Conservation (phyloP, 1,284 basidiomycete genomes). For the Gastroboletus turbinatus region DNA sequence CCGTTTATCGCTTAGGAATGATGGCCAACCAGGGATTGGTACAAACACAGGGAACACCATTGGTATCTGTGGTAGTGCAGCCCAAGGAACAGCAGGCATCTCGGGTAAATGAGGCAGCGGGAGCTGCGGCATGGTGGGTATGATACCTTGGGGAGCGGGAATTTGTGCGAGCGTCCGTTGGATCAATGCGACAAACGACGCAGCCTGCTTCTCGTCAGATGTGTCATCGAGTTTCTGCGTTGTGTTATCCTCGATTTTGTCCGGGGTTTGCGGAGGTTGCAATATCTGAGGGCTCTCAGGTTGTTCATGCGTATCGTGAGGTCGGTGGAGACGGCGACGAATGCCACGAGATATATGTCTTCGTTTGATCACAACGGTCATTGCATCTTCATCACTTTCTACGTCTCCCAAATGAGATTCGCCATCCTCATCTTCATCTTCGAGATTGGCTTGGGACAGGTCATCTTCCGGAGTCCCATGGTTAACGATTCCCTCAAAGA, state of each 20-base stretch:
- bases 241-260: conserved; percentile 26
- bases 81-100: conserved; percentile 65
- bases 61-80: conserved; percentile 66
- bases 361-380: conserved; percentile 32
- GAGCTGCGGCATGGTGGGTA: conserved; percentile 57
- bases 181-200: conserved; percentile 69
- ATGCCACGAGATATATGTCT: conserved; percentile 33
- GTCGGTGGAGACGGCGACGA: conserved; percentile 33
- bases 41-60: conserved; percentile 79
- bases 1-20: conserved; percentile 54
- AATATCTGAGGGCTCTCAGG: conserved; percentile 7
- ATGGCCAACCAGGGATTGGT: conserved; percentile 66
- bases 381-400: conserved; percentile 62
- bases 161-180: conserved; percentile 74
- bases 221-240: conserved; percentile 17
- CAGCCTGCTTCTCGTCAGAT: conserved; percentile 64
- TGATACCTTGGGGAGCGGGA: conserved; percentile 55
- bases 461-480: conserved; percentile 36
- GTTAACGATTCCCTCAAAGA: conserved; percentile 46
- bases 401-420: conserved; percentile 68
- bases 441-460: conserved; percentile 25
- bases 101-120: conserved; percentile 52
- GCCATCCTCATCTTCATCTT: conserved; percentile 58
- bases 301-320: conserved; percentile 30
- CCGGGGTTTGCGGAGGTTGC: conserved; percentile 15